Conservation (phyloP, 768 basidiomycete species). For the Lenzites betulinus region DNA sequence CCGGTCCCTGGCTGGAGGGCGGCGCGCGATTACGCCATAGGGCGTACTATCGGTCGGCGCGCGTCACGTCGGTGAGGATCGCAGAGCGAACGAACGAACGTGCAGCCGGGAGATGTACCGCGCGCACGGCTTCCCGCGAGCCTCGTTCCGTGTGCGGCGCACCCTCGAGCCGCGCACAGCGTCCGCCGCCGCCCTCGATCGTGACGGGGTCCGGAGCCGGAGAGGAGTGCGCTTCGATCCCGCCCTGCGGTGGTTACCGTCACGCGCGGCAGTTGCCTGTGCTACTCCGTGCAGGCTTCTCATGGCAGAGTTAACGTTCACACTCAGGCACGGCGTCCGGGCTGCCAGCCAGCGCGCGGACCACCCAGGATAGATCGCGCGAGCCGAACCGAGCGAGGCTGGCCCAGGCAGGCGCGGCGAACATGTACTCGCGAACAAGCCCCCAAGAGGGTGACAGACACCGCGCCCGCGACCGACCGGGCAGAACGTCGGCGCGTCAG, state of each 20-base stretch:
- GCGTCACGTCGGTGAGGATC: background rate
- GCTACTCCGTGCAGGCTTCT: background rate
- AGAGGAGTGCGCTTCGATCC: background rate
- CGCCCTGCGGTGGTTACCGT: background rate
- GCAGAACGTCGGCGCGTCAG: background rate
- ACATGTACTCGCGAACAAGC: background rate
- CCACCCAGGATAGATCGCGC: no score
- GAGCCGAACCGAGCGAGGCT: background rate
- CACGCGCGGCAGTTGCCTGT: background rate
- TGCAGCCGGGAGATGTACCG: background rate
- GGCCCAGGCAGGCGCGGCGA: background rate
- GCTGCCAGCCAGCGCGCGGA: no score
- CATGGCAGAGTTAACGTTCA: background rate
- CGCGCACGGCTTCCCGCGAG: slow-evolving; percentile 7
- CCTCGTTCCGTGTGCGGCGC: background rate
- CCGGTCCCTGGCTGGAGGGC: no score
- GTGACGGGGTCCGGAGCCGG: background rate
- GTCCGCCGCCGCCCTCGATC: background rate
- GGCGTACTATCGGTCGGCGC: background rate
- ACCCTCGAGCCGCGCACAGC: background rate
- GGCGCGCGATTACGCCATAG: no score
- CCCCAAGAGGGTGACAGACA: background rate
- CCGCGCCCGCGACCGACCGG: background rate
- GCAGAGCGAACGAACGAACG: background rate
- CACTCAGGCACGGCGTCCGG: no score